These are phyloP conservation scores for Paracoccidioides brasiliensis DNA, from an alignment of 2,329 filamentous ascomycete species.

Conservation along the genomic window DNA sequence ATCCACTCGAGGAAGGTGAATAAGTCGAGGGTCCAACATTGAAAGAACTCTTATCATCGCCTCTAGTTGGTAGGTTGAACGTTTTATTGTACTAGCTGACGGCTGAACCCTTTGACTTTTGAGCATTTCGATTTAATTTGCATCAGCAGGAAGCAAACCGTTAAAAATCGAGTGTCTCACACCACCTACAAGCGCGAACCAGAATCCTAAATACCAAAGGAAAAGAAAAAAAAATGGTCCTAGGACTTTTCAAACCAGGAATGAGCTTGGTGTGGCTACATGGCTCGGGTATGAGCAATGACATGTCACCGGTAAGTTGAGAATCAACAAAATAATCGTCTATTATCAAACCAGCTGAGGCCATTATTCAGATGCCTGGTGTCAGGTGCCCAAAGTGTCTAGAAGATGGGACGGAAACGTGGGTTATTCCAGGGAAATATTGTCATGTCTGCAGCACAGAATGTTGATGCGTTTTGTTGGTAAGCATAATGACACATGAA, in stretches of 20 bases:
- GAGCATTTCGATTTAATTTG: background rate
- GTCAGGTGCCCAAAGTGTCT: conserved; percentile 30
- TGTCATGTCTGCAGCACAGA: conserved; percentile 29
- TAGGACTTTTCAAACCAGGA: background rate
- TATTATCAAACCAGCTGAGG: background rate
- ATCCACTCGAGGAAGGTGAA: background rate
- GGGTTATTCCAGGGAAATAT: conserved; percentile 36
- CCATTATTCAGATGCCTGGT: conserved; percentile 28
- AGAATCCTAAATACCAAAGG: background rate
- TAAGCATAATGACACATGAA: background rate
- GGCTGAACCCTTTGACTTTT: too few relatives aligned
- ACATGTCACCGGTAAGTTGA: conserved; percentile 11
- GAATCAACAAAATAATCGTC: background rate
- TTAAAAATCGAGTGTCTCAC: background rate
- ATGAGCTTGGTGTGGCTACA: background rate
- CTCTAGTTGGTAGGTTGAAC: background rate
- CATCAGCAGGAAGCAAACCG: background rate
- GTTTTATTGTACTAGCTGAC: background rate
- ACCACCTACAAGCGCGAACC: background rate
- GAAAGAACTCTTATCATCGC: background rate
- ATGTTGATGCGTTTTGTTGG: conserved; percentile 4
- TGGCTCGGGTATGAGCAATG: background rate
- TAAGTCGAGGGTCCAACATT: background rate
- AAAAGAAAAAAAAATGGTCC: background rate
- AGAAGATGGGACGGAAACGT: conserved; percentile 25